Evolutionary conservation across 345 rosid species (phyloP).

Genomic region (Diplotaxis tenuifolia): DNA sequence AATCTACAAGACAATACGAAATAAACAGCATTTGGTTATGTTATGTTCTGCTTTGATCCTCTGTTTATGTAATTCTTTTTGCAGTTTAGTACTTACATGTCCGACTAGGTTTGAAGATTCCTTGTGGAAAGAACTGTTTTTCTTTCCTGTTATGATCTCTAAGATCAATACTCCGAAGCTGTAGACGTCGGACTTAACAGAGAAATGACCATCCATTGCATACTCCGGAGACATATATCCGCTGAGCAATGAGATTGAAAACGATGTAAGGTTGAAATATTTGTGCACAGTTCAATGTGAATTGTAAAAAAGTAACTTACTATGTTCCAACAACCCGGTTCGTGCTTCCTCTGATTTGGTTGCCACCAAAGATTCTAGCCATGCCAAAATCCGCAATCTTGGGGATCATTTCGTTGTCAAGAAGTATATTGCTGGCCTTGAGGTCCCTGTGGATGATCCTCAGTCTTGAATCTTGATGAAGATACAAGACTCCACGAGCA

Average conservation of each 20-base stretch:
- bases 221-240: constrained; percentile 88
- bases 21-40: background rate
- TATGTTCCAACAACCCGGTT: constrained; percentile 67
- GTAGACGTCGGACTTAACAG: constrained; percentile 65
- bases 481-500: constrained; percentile 66
- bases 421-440: constrained; percentile 52
- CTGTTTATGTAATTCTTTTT: constrained; percentile 38
- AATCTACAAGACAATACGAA: constrained; percentile 31
- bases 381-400: constrained; percentile 70
- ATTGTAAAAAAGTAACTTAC: constrained; percentile 37
- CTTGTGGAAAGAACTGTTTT: constrained; percentile 28
- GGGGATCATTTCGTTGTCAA: constrained; percentile 51
- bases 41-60: background rate
- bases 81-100: constrained; percentile 47
- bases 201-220: constrained; percentile 65
- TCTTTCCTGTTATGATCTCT: constrained; percentile 59
- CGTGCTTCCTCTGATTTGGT: constrained; percentile 52
- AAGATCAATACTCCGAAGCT: constrained; percentile 63
- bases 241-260: constrained; percentile 38
- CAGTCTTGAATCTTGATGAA: constrained; percentile 65
- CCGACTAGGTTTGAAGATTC: constrained; percentile 47
- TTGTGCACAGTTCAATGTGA: background rate
- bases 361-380: constrained; percentile 57
- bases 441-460: constrained; percentile 38
- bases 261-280: background rate